A percentile compares a stretch with the other conserved stretches of the same genome.
Conservation (phyloP, 768 basidiomycete species). For the Leucocoprinus sp. region DNA sequence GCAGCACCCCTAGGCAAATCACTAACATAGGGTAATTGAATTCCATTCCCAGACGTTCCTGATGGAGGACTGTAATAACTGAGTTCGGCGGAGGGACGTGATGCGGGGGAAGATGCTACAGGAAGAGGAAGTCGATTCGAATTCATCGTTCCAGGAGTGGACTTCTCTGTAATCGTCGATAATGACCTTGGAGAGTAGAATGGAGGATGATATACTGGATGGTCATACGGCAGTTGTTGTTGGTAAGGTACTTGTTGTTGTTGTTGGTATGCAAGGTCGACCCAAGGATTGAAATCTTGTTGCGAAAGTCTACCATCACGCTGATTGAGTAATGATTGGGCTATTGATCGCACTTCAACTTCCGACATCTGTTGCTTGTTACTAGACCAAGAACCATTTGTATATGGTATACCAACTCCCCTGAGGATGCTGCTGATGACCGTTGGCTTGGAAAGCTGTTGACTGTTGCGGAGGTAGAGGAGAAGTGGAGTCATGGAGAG, state of each 20-base stretch:
- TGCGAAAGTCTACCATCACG: not conserved
- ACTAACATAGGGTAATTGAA: not conserved
- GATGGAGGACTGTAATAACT: conserved; percentile 3
- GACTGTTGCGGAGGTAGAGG: not conserved
- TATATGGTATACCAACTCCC: not conserved
- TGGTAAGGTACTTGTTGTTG: not conserved
- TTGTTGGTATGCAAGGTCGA: not conserved
- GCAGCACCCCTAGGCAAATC: not conserved
- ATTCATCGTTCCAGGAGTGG: not conserved
- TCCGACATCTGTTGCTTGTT: not conserved
- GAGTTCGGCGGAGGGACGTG: not conserved
- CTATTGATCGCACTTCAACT: not conserved
- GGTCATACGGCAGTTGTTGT: not conserved
- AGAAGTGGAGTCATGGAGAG: not conserved
- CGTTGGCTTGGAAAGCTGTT: not conserved
- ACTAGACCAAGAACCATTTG: not conserved
- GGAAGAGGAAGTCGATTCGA: not conserved
- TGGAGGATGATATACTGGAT: not conserved
- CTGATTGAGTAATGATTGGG: not conserved
- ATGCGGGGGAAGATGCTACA: not conserved
- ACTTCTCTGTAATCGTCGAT: conserved; percentile 7
- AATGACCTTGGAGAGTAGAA: conserved; percentile 1
- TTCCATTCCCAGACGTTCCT: not conserved
- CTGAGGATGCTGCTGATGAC: not conserved
- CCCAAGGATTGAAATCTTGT: not conserved